Evolutionary conservation across 768 basidiomycete species (phyloP).

Genomic region (Paxillus rubicundulus): DNA sequence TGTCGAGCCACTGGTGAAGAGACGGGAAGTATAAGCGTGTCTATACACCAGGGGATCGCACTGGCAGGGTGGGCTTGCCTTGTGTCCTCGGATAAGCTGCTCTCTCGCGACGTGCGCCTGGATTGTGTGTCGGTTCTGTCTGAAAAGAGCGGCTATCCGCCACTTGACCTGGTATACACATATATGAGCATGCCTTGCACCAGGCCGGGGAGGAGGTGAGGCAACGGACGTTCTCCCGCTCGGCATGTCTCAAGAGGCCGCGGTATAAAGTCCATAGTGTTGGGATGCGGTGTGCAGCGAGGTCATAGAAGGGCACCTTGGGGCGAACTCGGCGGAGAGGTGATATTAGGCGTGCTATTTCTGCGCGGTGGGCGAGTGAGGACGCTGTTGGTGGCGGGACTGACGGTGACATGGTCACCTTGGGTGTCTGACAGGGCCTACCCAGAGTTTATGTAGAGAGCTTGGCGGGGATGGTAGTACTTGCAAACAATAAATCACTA

Average conservation of each 20-base stretch:
- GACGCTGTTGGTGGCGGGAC: constrained; percentile 15
- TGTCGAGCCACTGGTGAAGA: constrained; percentile 48
- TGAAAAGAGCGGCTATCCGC: constrained; percentile 55
- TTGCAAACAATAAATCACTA: background rate
- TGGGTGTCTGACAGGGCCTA: background rate
- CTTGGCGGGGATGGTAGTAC: too few species aligned
- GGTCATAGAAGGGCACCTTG: constrained; percentile 62
- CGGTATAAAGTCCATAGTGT: constrained; percentile 79
- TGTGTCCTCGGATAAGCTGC: constrained; percentile 52
- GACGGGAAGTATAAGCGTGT: background rate
- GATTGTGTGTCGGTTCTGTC: constrained; percentile 49
- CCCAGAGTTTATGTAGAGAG: background rate
- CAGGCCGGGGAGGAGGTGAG: background rate
- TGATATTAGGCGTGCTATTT: constrained; percentile 51
- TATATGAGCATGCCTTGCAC: background rate
- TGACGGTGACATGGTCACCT: constrained; percentile 5
- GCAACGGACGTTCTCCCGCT: constrained; percentile 50
- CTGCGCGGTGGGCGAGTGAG: constrained; percentile 50
- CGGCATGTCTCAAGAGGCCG: constrained; percentile 56
- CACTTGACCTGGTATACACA: constrained; percentile 48
- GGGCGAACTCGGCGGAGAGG: constrained; percentile 59
- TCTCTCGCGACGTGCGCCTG: constrained; percentile 48
- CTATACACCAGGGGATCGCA: background rate
- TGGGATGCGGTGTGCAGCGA: constrained; percentile 71
- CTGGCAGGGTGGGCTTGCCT: constrained; percentile 42